Percentiles rank a stretch among this genome's conserved stretches.
These are phyloP conservation scores for Blastobotrys apis DNA, from an alignment of 1,139 yeast species.

Conservation along the genomic window DNA sequence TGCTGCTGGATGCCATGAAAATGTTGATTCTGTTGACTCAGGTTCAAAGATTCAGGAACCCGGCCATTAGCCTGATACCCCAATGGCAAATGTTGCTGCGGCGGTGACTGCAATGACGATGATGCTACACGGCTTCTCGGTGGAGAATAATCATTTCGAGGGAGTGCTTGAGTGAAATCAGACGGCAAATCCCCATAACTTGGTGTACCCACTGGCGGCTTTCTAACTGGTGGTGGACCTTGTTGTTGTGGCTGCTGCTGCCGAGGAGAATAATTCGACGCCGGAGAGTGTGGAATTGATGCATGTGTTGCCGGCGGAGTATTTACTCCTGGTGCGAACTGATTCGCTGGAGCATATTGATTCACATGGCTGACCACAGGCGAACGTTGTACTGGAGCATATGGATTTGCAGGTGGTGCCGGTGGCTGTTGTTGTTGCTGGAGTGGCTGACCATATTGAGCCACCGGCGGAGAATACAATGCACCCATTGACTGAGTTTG, in stretches of 20 bases:
- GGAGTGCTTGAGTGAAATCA: conserved; percentile 4
- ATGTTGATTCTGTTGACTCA: conserved; percentile 7
- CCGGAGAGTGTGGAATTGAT: conserved; percentile 6
- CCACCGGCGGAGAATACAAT: conserved; percentile 5
- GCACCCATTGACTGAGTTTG: conserved; percentile 6
- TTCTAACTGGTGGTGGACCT: background rate
- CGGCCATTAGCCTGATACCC: conserved; percentile 4
- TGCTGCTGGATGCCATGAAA: conserved; percentile 4
- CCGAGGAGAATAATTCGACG: conserved; percentile 11
- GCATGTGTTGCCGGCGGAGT: conserved; percentile 14
- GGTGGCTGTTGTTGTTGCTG: conserved; percentile 4
- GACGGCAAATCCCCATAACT: conserved; percentile 13
- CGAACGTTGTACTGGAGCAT: conserved; percentile 15
- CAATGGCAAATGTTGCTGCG: background rate
- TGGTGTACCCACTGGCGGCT: conserved; percentile 6
- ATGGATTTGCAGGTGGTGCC: conserved; percentile 13
- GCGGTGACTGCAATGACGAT: conserved; percentile 4
- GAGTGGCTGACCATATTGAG: conserved; percentile 1
- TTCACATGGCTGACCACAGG: conserved; percentile 12
- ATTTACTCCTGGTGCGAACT: too few relatives aligned
- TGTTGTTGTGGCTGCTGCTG: background rate
- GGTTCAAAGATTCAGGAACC: conserved; percentile 12
- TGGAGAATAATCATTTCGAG: conserved; percentile 6
- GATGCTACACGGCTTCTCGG: background rate
- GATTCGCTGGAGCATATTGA: conserved; percentile 17